Base-by-base conservation (phyloP, 2,329 filamentous ascomycete species). In the Thelonectria discophora region DNA sequence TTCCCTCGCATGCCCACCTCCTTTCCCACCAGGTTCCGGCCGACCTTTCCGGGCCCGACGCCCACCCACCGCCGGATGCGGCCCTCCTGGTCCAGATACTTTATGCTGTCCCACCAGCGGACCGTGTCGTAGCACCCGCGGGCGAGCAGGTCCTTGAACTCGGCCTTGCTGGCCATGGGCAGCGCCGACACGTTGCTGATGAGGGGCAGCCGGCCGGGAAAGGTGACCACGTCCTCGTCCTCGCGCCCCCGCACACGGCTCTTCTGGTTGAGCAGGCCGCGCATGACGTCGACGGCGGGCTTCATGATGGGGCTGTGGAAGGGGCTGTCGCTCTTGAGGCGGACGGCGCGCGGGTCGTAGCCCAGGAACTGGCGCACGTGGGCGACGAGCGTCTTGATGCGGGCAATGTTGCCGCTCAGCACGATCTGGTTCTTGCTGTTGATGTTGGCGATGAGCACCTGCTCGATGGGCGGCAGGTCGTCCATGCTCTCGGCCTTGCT, bases 381-480 rank as follows among this genome's bases (percentile, higher is more conserved):
- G 11, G 91, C 88, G 55, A 97, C 81, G 17, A 97, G 86, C 58
- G 89, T 90, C 71, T 88, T 89, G 76, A 97, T 97, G 69, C 88
- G 85, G 70, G 90, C 89, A 55, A 97, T 89, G 76, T 89, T 94
- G 37, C 94, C 94, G 73, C 91, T 95, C 54, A 98, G 82, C 53
- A 97, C 94, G 71, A 98, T 97, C 79, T 98, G 94, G 75, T 97
- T 97, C 80, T 93, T 95, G 76, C 90, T 92, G 80, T 98, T 98
- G 79, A 97, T 88, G 77, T 98, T 97, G 62, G 93, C 94, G 69
- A 98, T 93, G 68, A 90, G 82, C 52, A 97, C 94, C 77, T 97
- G 91, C 73, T 95, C 87, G 56, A 96, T 93, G 3, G 92, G 87
- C 17, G 91, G 90, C 30, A 88, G 78, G 67, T 91, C 85, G 66